phyloP scores from a whole-genome alignment of 2,329 filamentous ascomycete genomes.

The Sporothrix mexicana region DNA sequence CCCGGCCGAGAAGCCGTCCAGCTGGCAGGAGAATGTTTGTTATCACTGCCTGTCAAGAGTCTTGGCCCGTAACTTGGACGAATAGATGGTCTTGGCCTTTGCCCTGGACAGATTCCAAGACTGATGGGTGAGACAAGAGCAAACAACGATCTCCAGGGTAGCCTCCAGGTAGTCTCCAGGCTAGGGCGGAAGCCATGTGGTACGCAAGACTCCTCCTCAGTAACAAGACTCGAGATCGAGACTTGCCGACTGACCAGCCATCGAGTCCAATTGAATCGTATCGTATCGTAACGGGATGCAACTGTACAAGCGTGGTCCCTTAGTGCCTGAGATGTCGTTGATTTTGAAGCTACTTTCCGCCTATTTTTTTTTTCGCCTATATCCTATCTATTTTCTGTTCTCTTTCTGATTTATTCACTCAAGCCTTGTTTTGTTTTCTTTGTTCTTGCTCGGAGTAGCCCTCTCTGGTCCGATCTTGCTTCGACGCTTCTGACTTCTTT shows the following conservation, averaged over 20 bases:
- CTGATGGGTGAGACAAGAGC: not conserved
- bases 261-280: not conserved
- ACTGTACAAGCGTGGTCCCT: not conserved
- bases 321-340: not conserved
- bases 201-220: no score
- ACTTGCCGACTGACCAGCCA: no score
- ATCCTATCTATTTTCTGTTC: no score
- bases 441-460: conserved; percentile 1
- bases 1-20: no score
- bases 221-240: no score
- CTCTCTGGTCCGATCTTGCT: not conserved
- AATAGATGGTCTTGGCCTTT: not conserved
- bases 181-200: not conserved
- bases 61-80: not conserved
- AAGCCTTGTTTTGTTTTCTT: not conserved
- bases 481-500: not conserved
- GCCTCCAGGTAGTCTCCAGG: not conserved
- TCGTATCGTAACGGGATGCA: not conserved
- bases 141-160: conserved; percentile 2
- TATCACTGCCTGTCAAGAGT: not conserved
- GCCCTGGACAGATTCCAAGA: not conserved
- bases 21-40: not conserved
- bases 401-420: no score
- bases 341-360: not conserved
- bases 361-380: no score